Evolutionary conservation across 257 asterid genomes (phyloP).

Genomic region (Penstemon barbatus): DNA sequence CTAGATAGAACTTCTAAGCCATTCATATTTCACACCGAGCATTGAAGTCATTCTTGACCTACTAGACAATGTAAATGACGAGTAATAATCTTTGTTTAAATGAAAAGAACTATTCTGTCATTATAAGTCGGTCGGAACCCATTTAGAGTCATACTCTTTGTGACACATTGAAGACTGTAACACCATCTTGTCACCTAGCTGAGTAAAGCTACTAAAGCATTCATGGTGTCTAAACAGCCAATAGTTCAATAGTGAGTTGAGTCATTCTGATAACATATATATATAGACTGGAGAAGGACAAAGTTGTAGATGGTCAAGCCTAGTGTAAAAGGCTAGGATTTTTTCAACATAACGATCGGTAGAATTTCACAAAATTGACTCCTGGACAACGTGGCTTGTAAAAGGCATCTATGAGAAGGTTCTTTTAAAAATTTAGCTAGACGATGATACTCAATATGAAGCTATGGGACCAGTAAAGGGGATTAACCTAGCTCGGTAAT

Average conservation of each 20-base stretch:
- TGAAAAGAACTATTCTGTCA: too few relatives aligned
- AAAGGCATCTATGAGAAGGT: neutral
- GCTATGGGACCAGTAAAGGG: neutral
- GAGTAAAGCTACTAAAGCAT: too few relatives aligned
- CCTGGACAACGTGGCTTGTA: neutral
- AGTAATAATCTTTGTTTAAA: too few relatives aligned
- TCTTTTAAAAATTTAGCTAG: neutral
- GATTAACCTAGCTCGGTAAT: neutral
- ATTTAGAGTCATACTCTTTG: neutral
- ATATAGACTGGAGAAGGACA: too few relatives aligned
- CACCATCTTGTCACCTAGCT: neutral
- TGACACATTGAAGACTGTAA: neutral
- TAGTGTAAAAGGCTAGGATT: too few relatives aligned
- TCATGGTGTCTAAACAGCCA: too few relatives aligned
- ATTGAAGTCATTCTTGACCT: neutral
- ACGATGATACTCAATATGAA: neutral
- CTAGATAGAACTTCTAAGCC: neutral
- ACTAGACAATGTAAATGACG: too few relatives aligned
- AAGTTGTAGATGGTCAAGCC: too few relatives aligned
- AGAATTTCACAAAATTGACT: slow-evolving; percentile 4
- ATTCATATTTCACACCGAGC: too few relatives aligned
- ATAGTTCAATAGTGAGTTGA: too few relatives aligned
- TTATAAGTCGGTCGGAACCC: too few relatives aligned
- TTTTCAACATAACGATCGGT: neutral
- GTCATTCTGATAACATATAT: too few relatives aligned